phyloP scores from a whole-genome alignment of 805 yeast species.

The Kodamaea nitidulidarum region DNA sequence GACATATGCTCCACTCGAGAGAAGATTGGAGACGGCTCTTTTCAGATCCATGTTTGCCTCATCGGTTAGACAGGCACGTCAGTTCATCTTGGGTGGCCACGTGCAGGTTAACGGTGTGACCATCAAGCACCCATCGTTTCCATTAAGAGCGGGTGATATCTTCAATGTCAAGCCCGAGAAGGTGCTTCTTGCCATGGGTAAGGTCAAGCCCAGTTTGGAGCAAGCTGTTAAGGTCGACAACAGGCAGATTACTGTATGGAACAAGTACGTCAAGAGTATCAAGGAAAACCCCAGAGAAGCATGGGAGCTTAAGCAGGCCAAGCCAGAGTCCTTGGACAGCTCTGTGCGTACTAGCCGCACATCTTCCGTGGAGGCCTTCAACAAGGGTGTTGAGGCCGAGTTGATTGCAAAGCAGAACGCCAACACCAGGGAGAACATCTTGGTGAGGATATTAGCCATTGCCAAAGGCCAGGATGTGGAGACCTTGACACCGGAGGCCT shows the following conservation, averaged over 20 bases:
- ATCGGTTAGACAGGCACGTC: constrained; percentile 90
- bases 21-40: constrained; percentile 82
- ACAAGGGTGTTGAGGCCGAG: constrained; percentile 35
- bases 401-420: constrained; percentile 41
- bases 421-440: constrained; percentile 45
- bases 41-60: constrained; percentile 93
- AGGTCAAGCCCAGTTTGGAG: constrained; percentile 70
- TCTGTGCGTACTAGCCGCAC: constrained; percentile 11
- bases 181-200: constrained; percentile 82
- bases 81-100: constrained; percentile 73
- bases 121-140: constrained; percentile 74
- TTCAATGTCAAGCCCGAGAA: constrained; percentile 82
- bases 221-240: constrained; percentile 67
- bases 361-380: constrained; percentile 24
- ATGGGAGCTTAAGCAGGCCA: constrained; percentile 48
- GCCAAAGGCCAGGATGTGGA: constrained; percentile 23
- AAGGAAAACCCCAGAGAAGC: constrained; percentile 51
- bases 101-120: constrained; percentile 83
- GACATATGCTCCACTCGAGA: constrained; percentile 83
- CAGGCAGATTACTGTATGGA: constrained; percentile 72
- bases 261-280: constrained; percentile 61
- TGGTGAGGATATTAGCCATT: constrained; percentile 39
- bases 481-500: constrained; percentile 16
- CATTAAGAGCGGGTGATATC: constrained; percentile 78
- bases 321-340: constrained; percentile 35